Evolutionary conservation across 192 early-diverging fungal genomes (phyloP), one percentile per base, ranked within the genome.

Genomic region (Linnemannia elongata): DNA sequence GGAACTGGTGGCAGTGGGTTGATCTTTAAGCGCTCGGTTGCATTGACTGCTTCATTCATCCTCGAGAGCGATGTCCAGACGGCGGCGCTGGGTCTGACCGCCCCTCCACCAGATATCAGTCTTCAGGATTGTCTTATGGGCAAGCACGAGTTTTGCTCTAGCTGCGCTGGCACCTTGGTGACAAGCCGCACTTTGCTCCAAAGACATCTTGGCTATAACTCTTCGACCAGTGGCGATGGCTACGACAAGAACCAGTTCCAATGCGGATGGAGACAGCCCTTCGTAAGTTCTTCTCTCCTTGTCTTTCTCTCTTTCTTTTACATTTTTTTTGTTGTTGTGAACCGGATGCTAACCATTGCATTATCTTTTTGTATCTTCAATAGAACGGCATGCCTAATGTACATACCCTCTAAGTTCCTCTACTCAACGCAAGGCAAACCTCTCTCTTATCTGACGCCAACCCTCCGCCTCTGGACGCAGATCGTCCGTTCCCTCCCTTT

Each of bases 241-340:
- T 92, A 92, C 70, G 83, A 87, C 49, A 88, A 89, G 76, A 82
- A 89, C 71, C 88, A 92, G 71, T 92, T 90, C 70, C 92, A 92
- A 68, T 92, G 92, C 78, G 90, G 90, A 18, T 92, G 92, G 92
- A 82, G 92, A 69, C 89, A 92, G 27, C 89, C 89, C 39, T 92
- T 92, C 81, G 90, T 91, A 89, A 91, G 91, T 90, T 7, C 52
- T 63, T 8, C 27, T 27, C 24, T 39, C 38, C n/a, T n/a, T 39
- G 1, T 3, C 38, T 39, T 39, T 1, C 10, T 15, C 4, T 66
- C 44, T 0, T 76, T 12, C 47, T 45, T 38, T 27, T 35, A 9
- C 39, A 6, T 33, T 27, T 24, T 22, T 0, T 20, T 8, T 24
- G 20, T 60, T 17, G 6, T n/a, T 74, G 76, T 54, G 12, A 68